Evolutionary conservation across 2,329 filamentous ascomycete genomes (phyloP).

Genomic region (Trichoderma sp.): DNA sequence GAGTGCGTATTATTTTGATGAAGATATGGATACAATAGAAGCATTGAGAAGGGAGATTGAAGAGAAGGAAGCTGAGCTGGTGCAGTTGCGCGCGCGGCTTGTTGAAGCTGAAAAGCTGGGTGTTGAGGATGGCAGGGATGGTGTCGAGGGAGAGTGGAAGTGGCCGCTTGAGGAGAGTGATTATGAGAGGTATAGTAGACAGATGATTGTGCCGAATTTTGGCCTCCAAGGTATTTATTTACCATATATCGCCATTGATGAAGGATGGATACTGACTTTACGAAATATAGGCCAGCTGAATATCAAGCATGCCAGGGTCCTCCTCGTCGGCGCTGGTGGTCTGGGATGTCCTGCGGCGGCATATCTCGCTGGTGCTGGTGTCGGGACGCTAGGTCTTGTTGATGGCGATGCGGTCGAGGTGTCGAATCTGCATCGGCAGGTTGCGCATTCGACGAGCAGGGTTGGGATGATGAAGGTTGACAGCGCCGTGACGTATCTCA

Average conservation of each 20-base stretch:
- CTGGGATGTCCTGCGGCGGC: slow-evolving; percentile 88
- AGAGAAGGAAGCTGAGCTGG: slow-evolving; percentile 50
- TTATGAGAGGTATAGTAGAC: slow-evolving; percentile 84
- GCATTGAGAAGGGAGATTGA: slow-evolving; percentile 49
- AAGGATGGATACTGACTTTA: not conserved
- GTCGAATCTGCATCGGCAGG: slow-evolving; percentile 91
- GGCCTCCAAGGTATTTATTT: slow-evolving; percentile 65
- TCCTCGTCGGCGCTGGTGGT: slow-evolving; percentile 86
- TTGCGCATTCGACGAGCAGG: slow-evolving; percentile 71
- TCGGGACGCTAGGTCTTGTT: slow-evolving; percentile 79
- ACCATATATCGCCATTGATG: too few relatives aligned
- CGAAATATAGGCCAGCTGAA: slow-evolving; percentile 68
- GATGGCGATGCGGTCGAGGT: slow-evolving; percentile 87
- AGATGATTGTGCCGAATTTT: slow-evolving; percentile 84
- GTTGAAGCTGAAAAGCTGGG: slow-evolving; percentile 32
- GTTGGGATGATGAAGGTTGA: slow-evolving; percentile 80
- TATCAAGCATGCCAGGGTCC: slow-evolving; percentile 68
- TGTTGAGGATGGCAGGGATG: slow-evolving; percentile 8
- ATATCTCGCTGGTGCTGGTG: slow-evolving; percentile 89
- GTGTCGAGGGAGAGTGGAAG: slow-evolving; percentile 40
- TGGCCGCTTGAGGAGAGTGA: slow-evolving; percentile 75
- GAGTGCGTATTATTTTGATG: not conserved
- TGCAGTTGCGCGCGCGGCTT: slow-evolving; percentile 47
- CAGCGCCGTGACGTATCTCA: slow-evolving; percentile 65
- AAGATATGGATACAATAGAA: slow-evolving; percentile 43